Evolutionary conservation across 176 grass and related monocot species (phyloP), one percentile per base, ranked within the genome.

Genomic region (Stipa capillata): DNA sequence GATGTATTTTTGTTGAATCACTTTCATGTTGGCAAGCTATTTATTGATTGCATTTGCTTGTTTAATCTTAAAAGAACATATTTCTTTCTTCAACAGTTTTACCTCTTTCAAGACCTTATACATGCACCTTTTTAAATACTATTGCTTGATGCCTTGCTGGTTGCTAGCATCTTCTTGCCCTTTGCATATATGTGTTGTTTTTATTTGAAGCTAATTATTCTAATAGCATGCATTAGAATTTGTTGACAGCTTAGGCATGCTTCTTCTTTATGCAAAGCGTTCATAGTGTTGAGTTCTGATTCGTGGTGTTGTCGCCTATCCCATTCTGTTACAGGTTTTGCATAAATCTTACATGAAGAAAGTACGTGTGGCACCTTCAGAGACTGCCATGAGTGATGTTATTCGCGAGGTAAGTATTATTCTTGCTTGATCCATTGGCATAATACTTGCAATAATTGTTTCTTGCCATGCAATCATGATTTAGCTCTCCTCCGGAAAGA

Each of bases 371-470:
- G 87, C 78, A 42, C 76, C 81, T n/a, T 68, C 53, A 15, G 89
- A 91, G 78, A 91, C 85, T 79, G 89, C 89, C 27, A 85, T 88
- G 85, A 85, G 62, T 74, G 89, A 91, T 68, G 82, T 91, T 67
- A 57, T 88, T 45, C 82, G 85, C 47, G 89, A 91, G 82, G 89
- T 82, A 27, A 82, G 89, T 78, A 71, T 66, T 23, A 82, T 72
- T 73, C n/a, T 60, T 50, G 31, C 17, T 72, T 72, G 60, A 27
- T 57, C 57, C 31, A 61, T 6, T 66, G 43, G 33, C 53, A 3
- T 45, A 25, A 37, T 58, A 49, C 75, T 20, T 2, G 11, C 18
- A 35, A 17, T 18, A 28, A 9, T 83, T 78, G 58, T 61, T 64
- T 7, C 69, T 85, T 29, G 1, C 64, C 5, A 18, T 33, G 21